These are phyloP conservation scores for Alternaria panax DNA, from an alignment of 2,329 filamentous ascomycete genomes.

Conservation along the genomic window DNA sequence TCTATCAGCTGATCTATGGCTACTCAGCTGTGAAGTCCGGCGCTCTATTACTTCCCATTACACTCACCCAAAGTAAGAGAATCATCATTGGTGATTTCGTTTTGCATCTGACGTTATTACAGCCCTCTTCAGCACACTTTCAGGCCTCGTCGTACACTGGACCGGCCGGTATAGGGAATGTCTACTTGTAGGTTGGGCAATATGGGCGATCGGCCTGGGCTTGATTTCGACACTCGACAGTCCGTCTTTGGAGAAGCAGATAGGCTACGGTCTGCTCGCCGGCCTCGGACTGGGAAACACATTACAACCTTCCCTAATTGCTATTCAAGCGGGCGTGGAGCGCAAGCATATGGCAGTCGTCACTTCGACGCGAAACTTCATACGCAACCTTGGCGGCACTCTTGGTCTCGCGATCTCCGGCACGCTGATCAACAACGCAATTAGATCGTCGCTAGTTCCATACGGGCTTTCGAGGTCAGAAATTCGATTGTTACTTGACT, in stretches of 20 bases:
- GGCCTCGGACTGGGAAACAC: conserved; percentile 57
- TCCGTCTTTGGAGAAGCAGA: conserved; percentile 24
- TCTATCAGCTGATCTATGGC: conserved; percentile 66
- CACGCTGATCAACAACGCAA: conserved; percentile 40
- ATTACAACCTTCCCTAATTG: conserved; percentile 64
- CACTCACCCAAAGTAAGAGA: conserved; percentile 48
- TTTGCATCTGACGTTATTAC: background rate
- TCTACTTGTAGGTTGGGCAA: conserved; percentile 28
- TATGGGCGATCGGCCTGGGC: conserved; percentile 30
- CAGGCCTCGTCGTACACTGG: conserved; percentile 27
- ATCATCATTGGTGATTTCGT: rapidly evolving
- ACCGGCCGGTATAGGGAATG: conserved; percentile 30
- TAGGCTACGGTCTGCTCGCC: conserved; percentile 28
- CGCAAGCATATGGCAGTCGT: conserved; percentile 68
- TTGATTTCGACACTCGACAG: conserved; percentile 25
- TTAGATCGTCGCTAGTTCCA: conserved; percentile 15
- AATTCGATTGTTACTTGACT: conserved; percentile 24
- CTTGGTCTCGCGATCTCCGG: conserved; percentile 63
- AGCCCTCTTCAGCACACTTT: conserved; percentile 33
- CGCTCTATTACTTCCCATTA: conserved; percentile 56
- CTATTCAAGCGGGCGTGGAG: conserved; percentile 60
- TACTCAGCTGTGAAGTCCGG: conserved; percentile 60
- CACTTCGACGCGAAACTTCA: conserved; percentile 69
- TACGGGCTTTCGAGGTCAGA: conserved; percentile 19
- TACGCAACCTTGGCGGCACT: conserved; percentile 66